A percentile compares a stretch with the other conserved stretches of the same genome.
Evolutionary conservation across 352 stramenopile species (phyloP).

Genomic region (Plasmopara viticola): DNA sequence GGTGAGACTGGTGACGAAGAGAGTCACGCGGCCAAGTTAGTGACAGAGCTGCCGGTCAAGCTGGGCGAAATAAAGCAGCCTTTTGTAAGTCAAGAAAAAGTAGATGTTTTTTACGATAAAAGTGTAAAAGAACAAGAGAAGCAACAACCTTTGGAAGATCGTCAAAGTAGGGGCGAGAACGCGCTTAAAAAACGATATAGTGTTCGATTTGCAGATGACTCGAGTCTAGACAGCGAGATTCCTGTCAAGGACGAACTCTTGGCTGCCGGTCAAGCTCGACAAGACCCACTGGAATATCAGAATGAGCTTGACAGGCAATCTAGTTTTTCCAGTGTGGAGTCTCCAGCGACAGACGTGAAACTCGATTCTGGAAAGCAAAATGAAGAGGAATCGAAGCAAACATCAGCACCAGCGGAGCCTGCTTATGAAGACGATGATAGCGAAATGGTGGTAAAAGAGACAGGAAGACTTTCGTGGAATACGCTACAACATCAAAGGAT

Average conservation of each 20-base stretch:
- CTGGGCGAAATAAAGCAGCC: not conserved
- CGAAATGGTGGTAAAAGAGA: not conserved
- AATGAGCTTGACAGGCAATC: not conserved
- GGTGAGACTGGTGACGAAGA: not conserved
- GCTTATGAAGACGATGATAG: not conserved
- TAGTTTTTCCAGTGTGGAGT: not conserved
- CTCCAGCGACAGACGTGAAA: not conserved
- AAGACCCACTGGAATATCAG: not conserved
- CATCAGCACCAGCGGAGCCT: not conserved
- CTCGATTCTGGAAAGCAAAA: not conserved
- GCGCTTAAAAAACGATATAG: not conserved
- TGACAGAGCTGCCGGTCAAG: not conserved
- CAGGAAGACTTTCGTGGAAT: not conserved
- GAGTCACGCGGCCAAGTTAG: not conserved
- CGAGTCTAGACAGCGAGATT: not conserved
- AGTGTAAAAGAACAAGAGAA: not conserved
- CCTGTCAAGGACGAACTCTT: not conserved
- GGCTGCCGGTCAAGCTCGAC: not conserved
- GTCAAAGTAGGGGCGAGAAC: not conserved
- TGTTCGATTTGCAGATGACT: not conserved
- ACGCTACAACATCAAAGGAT: not conserved
- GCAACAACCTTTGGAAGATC: not conserved
- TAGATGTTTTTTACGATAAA: not conserved
- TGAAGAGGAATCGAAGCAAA: not conserved
- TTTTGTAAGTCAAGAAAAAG: conserved; percentile 1